phyloP scores from a whole-genome alignment of 306 rosid species.

The Glycine soja region DNA sequence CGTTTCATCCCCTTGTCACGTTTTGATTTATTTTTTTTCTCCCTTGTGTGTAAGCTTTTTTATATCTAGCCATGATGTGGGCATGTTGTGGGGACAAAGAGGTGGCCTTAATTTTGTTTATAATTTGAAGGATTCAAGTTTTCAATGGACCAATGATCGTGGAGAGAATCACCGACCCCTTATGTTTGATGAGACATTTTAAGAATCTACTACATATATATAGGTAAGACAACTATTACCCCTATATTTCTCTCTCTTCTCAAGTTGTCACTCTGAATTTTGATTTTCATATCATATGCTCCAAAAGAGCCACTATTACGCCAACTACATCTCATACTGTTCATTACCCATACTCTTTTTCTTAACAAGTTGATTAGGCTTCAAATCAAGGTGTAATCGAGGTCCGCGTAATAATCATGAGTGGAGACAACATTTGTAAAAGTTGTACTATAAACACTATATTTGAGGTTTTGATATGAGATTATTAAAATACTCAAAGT shows the following conservation, averaged over 20 bases:
- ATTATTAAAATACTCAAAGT: slow-evolving; percentile 13
- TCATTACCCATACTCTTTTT: slow-evolving; percentile 36
- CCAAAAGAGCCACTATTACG: slow-evolving; percentile 48
- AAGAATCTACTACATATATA: slow-evolving; percentile 57
- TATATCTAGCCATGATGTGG: slow-evolving; percentile 40
- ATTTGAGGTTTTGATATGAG: background rate
- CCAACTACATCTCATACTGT: slow-evolving; percentile 35
- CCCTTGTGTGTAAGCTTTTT: background rate
- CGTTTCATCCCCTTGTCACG: slow-evolving; percentile 39
- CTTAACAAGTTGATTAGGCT: slow-evolving; percentile 37
- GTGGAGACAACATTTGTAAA: slow-evolving; percentile 40
- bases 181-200: slow-evolving; percentile 71
- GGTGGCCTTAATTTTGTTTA: slow-evolving; percentile 48
- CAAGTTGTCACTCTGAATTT: slow-evolving; percentile 40
- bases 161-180: slow-evolving; percentile 60
- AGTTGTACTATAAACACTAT: slow-evolving; percentile 1
- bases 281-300: slow-evolving; percentile 48
- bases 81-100: slow-evolving; percentile 55
- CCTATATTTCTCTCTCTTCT: slow-evolving; percentile 45
- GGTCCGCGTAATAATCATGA: slow-evolving; percentile 49
- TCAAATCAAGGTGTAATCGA: slow-evolving; percentile 45
- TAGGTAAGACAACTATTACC: slow-evolving; percentile 42
- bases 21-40: background rate
- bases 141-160: slow-evolving; percentile 54
- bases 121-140: slow-evolving; percentile 46